Conservation (phyloP, 371 early-diverging fungal species). For the Fennellomyces sp. region DNA sequence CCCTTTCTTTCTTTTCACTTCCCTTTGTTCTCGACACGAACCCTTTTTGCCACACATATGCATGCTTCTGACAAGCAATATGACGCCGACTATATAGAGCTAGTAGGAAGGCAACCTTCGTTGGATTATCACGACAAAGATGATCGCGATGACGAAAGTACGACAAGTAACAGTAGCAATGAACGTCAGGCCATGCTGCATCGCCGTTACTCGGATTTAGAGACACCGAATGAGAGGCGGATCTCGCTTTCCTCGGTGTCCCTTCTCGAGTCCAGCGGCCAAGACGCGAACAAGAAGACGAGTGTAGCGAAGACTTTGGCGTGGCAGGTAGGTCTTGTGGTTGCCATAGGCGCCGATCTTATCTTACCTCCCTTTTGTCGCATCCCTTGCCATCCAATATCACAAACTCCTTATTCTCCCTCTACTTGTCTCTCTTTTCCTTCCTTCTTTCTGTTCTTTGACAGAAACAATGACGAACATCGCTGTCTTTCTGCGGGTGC, state of each 20-base stretch:
- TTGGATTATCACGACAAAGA: constrained; percentile 6
- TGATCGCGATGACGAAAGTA: constrained; percentile 20
- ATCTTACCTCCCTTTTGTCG: not conserved
- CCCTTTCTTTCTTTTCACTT: not conserved
- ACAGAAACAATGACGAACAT: not conserved
- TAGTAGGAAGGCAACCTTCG: constrained; percentile 13
- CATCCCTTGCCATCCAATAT: not conserved
- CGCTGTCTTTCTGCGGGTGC: constrained; percentile 1
- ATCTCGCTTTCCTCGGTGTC: constrained; percentile 1
- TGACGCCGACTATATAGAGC: constrained; percentile 29
- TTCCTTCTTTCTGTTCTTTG: not conserved
- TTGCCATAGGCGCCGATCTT: not conserved
- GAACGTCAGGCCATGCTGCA: constrained; percentile 10
- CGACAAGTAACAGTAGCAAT: constrained; percentile 15
- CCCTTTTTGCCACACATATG: constrained; percentile 8
- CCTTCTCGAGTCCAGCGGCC: not conserved
- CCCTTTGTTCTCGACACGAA: not conserved
- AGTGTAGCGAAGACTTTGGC: not conserved
- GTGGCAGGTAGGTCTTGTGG: constrained; percentile 2
- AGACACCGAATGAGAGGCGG: not conserved
- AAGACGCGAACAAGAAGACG: not conserved
- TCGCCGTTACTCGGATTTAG: constrained; percentile 6
- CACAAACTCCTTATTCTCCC: not conserved
- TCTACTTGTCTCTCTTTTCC: not conserved
- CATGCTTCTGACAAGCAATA: constrained; percentile 2